These are phyloP conservation scores for Russula brevipes DNA, from an alignment of 768 basidiomycete genomes.

Conservation along the genomic window DNA sequence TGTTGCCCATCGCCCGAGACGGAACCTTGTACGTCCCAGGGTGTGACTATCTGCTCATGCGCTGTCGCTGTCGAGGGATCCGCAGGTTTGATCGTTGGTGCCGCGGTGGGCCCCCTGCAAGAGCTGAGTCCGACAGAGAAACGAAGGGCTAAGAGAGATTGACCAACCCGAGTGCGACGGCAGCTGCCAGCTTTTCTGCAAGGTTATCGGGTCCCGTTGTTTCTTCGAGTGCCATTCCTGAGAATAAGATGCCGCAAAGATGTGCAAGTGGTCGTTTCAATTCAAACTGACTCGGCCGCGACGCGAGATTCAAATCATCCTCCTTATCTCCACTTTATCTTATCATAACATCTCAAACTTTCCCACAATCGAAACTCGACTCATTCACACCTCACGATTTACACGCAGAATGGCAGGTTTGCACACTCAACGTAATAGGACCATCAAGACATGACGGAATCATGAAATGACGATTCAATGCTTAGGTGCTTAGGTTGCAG, in stretches of 20 bases:
- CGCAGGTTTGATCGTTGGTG: constrained; percentile 33
- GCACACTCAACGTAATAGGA: too few species aligned
- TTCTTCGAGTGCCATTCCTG: constrained; percentile 2
- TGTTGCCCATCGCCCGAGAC: constrained; percentile 85
- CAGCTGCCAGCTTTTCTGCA: not conserved
- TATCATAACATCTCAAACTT: not conserved
- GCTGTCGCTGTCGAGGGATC: constrained; percentile 28
- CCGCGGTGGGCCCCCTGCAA: not conserved
- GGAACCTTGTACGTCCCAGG: constrained; percentile 95
- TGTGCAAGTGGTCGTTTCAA: not conserved
- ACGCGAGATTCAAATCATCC: too few species aligned
- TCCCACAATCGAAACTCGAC: too few species aligned
- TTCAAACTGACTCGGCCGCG: not conserved
- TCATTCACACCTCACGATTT: too few species aligned
- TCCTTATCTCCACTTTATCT: not conserved
- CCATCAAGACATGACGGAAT: too few species aligned
- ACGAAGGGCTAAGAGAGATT: not conserved
- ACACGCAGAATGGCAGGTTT: too few species aligned
- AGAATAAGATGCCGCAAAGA: not conserved
- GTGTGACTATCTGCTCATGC: constrained; percentile 81
- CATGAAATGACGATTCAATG: too few species aligned
- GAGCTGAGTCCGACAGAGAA: not conserved
- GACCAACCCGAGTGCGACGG: constrained; percentile 1
- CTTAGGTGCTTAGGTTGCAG: too few species aligned
- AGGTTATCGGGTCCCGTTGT: not conserved